These are phyloP conservation scores for Nitzschia sp. DNA, from an alignment of 108 stramenopile species.

Conservation along the genomic window DNA sequence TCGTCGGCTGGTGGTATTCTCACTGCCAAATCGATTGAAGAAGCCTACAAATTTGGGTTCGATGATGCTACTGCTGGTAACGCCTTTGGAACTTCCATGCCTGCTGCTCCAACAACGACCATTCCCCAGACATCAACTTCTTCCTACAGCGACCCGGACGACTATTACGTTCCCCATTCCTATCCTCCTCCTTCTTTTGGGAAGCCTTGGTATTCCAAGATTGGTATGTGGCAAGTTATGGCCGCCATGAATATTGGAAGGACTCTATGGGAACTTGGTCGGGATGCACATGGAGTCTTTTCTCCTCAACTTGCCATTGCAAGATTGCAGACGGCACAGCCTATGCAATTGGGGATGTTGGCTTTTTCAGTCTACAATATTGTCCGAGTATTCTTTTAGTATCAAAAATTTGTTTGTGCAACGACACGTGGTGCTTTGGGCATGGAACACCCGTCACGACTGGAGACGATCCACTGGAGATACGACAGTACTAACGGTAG, in stretches of 20 bases:
- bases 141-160: neutral
- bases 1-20: neutral
- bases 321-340: conserved; percentile 13
- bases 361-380: conserved; percentile 36
- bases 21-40: conserved; percentile 12
- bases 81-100: conserved; percentile 33
- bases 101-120: neutral
- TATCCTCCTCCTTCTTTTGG: neutral
- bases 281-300: conserved; percentile 20
- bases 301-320: conserved; percentile 9
- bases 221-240: conserved; percentile 28
- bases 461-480: too few relatives aligned
- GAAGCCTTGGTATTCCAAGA: conserved; percentile 16
- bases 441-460: too few relatives aligned
- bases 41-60: conserved; percentile 47
- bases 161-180: neutral
- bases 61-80: conserved; percentile 40
- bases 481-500: too few relatives aligned
- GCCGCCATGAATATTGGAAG: conserved; percentile 24
- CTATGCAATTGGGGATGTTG: conserved; percentile 27
- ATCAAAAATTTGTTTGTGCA: too few relatives aligned
- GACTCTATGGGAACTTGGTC: conserved; percentile 23
- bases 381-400: conserved; percentile 33
- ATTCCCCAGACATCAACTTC: neutral
- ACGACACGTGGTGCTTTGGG: too few relatives aligned